These are phyloP conservation scores for Salicornia ramosissima DNA, from an alignment of 148 eudicot species.

Conservation along the genomic window DNA sequence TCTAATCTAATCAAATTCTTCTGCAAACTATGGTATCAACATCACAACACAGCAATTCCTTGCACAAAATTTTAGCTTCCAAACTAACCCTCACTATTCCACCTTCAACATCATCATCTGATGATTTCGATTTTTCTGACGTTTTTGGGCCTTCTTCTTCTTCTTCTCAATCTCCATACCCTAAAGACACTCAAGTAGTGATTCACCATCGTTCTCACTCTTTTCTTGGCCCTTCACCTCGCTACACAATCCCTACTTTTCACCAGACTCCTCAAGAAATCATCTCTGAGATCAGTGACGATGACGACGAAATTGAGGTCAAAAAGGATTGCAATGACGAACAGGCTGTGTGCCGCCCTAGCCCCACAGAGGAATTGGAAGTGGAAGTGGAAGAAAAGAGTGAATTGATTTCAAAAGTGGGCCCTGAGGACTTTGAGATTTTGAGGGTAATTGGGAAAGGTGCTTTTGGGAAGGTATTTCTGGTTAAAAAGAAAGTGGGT, in stretches of 20 bases:
- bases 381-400: conserved; percentile 18
- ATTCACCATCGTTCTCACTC: conserved; percentile 77
- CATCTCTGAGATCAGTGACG: conserved; percentile 36
- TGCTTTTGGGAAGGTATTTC: conserved; percentile 88
- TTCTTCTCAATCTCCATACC: conserved; percentile 17
- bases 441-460: conserved; percentile 83
- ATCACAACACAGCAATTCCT: conserved; percentile 38
- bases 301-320: conserved; percentile 30
- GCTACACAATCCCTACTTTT: conserved; percentile 36
- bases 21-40: conserved; percentile 51
- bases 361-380: conserved; percentile 25
- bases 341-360: too few species aligned
- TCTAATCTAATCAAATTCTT: too few species aligned
- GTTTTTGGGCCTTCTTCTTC: conserved; percentile 48
- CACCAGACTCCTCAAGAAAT: conserved; percentile 30
- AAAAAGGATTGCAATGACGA: conserved; percentile 14
- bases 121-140: conserved; percentile 67
- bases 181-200: conserved; percentile 45
- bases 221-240: conserved; percentile 77
- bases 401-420: conserved; percentile 31
- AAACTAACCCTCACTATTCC: conserved; percentile 69
- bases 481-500: conserved; percentile 56
- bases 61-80: conserved; percentile 51
- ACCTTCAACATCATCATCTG: conserved; percentile 22
- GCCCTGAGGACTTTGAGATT: conserved; percentile 81